Conservation (phyloP, 108 stramenopile genomes). For the Schizochytrium sp. region DNA sequence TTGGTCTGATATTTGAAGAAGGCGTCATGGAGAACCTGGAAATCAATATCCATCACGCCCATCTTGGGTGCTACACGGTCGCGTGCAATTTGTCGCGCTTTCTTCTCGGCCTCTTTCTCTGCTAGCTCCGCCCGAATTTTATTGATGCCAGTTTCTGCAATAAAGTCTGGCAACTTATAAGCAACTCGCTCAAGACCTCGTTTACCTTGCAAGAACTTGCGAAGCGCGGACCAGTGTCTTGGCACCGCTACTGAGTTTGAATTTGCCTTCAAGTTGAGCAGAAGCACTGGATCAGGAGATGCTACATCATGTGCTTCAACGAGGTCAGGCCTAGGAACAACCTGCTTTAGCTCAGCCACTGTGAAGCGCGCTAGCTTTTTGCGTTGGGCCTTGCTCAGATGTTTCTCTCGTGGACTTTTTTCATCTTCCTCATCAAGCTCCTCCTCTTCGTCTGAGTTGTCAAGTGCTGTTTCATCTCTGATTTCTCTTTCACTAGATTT, state of each 20-base stretch:
- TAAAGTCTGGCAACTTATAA: slow-evolving; percentile 95
- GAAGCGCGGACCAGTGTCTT: slow-evolving; percentile 95
- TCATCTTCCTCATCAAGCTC: background rate
- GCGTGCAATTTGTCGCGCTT: slow-evolving; percentile 89
- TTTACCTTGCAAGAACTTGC: slow-evolving; percentile 97
- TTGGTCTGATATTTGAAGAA: slow-evolving; percentile 98
- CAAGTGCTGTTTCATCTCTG: background rate
- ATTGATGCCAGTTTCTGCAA: slow-evolving; percentile 95
- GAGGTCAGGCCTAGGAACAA: slow-evolving; percentile 84
- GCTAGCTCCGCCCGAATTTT: slow-evolving; percentile 86
- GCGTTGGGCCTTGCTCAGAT: slow-evolving; percentile 85
- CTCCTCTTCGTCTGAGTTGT: background rate
- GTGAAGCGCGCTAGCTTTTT: slow-evolving; percentile 86
- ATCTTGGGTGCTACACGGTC: slow-evolving; percentile 87
- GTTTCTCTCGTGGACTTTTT: slow-evolving; percentile 67
- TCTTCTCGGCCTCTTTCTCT: slow-evolving; percentile 85
- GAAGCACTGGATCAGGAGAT: slow-evolving; percentile 90
- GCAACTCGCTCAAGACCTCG: slow-evolving; percentile 93
- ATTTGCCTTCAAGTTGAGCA: slow-evolving; percentile 87
- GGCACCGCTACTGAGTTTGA: slow-evolving; percentile 94
- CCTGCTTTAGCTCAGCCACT: slow-evolving; percentile 94
- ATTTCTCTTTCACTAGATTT: background rate
- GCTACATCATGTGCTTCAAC: slow-evolving; percentile 99
- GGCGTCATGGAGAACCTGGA: slow-evolving; percentile 93
- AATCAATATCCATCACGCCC: slow-evolving; percentile 96